Evolutionary conservation across 345 rosid species (phyloP), one percentile per base, ranked within the genome.

Genomic region (Arabidopsis arenosa): DNA sequence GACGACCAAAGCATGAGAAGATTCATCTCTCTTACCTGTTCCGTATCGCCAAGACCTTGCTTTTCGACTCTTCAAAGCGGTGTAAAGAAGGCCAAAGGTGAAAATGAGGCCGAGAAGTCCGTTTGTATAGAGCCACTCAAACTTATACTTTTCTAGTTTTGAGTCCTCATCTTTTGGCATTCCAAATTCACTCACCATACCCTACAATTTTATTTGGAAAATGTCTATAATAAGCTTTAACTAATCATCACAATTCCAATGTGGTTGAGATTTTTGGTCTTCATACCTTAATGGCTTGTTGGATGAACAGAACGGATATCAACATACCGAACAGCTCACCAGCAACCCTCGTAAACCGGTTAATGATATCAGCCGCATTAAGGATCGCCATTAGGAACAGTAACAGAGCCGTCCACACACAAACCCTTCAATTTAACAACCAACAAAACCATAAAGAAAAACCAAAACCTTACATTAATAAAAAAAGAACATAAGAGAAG

Each of bases 311-410:
- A 71, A 88, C 90, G 5, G 89, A 68, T 64, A 93, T 93, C 79
- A 90, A 63, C 87, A 91, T 88, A 72, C 98, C 97, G 55, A 93
- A 93, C 28, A 89, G 82, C 74, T 93, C 97, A 6, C 94, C 97
- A 6, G 96, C 96, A 18, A 91, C 18, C 68, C 98, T 83, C 2
- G 97, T 93, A 58, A 93, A 93, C 67, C 89, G 83, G 56, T 86
- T 91, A 73, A 93, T 88, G 49, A 91, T 68, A 69, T 75, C 77
- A 66, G 90, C 86, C 23, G 87, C 92, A 37, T 83, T 86, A 73
- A 90, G 64, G 26, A 88, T 67, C 13, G 95, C 93, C 35, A 90
- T 86, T 36, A 88, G 75, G 59, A 90, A 80, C 43, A 93, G 88
- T 80, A 90, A 72, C 62, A 91, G 71, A 53, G 97, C 85, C 65